These are phyloP conservation scores for Fusarium keratoplasticum DNA, from an alignment of 2,329 filamentous ascomycete species.

Conservation along the genomic window DNA sequence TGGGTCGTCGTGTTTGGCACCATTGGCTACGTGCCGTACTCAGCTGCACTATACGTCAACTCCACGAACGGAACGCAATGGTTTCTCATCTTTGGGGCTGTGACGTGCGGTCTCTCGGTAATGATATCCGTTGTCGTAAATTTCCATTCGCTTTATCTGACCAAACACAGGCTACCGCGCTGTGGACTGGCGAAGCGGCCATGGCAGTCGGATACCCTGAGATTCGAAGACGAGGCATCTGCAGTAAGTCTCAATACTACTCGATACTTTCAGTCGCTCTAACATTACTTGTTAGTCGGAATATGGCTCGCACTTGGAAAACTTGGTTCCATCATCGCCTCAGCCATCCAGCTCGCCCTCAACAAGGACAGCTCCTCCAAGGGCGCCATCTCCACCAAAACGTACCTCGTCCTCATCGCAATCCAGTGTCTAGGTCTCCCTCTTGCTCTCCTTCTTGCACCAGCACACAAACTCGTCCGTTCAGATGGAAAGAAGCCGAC, in stretches of 20 bases:
- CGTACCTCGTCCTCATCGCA: background rate
- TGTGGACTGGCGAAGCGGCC: background rate
- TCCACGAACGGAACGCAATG: background rate
- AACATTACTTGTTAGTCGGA: background rate
- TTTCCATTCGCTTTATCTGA: background rate
- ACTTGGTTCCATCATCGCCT: background rate
- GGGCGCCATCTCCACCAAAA: background rate
- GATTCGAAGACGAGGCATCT: background rate
- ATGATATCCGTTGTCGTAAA: background rate
- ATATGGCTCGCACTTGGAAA: background rate
- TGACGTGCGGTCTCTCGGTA: background rate
- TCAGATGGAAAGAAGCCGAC: background rate
- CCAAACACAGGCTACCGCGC: background rate
- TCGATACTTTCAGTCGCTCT: background rate
- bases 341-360: background rate
- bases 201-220: background rate
- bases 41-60: background rate
- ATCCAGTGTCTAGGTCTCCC: background rate
- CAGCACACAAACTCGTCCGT: background rate
- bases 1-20: slow-evolving; percentile 7
- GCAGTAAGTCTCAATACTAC: background rate
- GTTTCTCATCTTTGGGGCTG: background rate
- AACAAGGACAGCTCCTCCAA: background rate
- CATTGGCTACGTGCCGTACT: slow-evolving; percentile 4
- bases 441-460: background rate